phyloP scores from a whole-genome alignment of 768 basidiomycete species.

The Mycena rosella region DNA sequence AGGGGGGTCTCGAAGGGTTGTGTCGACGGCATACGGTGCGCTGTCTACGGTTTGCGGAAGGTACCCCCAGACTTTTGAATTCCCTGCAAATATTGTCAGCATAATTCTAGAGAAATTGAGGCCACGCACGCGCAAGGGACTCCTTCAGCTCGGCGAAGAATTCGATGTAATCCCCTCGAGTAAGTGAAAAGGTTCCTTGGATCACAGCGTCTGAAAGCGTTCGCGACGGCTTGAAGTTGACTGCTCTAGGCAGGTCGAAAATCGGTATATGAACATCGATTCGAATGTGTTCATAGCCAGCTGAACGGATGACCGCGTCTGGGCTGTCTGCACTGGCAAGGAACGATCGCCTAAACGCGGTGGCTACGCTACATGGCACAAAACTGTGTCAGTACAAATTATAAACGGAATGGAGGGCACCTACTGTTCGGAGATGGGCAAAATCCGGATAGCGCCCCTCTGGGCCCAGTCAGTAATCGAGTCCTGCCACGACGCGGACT shows the following conservation, averaged over 20 bases:
- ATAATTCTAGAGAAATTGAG: background rate
- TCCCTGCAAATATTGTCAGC: conserved; percentile 39
- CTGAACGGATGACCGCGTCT: conserved; percentile 43
- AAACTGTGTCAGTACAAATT: background rate
- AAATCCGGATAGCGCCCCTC: conserved; percentile 51
- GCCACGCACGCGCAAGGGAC: conserved; percentile 47
- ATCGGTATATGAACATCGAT: conserved; percentile 53
- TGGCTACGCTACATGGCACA: conserved; percentile 44
- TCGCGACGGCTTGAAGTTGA: conserved; percentile 32
- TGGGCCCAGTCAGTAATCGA: conserved; percentile 52
- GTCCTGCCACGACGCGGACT: conserved; percentile 47
- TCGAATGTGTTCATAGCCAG: conserved; percentile 51
- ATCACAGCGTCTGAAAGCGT: conserved; percentile 55
- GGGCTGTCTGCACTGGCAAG: conserved; percentile 47
- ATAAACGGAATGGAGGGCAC: conserved; percentile 26
- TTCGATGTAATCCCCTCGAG: conserved; percentile 51
- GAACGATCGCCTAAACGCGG: conserved; percentile 47
- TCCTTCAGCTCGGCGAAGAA: conserved; percentile 50
- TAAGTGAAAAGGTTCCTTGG: conserved; percentile 52
- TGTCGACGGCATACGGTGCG: conserved; percentile 39
- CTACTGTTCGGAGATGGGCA: conserved; percentile 56
- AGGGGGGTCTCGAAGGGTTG: conserved; percentile 44
- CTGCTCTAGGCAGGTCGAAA: conserved; percentile 47
- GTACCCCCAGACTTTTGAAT: conserved; percentile 53
- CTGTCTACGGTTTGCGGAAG: conserved; percentile 40